Percentiles rank a stretch among this genome's conserved stretches.
phyloP scores from a whole-genome alignment of 1,284 basidiomycete species.

The Malassezia yamatoensis region DNA sequence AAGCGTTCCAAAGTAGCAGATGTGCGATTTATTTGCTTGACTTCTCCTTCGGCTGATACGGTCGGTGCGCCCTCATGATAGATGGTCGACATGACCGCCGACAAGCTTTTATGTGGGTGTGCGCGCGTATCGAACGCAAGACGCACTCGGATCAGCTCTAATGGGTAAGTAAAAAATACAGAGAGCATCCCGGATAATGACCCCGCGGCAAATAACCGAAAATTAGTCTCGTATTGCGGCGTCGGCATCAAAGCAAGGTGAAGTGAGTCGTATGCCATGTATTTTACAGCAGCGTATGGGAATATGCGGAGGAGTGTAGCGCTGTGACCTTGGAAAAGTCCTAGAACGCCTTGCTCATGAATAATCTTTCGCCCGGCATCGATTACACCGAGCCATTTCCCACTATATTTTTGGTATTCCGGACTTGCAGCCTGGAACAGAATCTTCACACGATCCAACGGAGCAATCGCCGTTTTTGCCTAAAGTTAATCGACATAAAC shows the following conservation, averaged over 20 bases:
- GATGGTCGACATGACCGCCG: conserved; percentile 35
- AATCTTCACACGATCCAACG: conserved; percentile 95
- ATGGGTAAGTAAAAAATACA: conserved; percentile 82
- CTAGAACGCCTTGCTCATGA: conserved; percentile 60
- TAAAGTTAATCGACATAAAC: conserved; percentile 49
- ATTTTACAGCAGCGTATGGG: conserved; percentile 95
- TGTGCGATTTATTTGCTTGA: conserved; percentile 18
- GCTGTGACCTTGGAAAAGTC: conserved; percentile 88
- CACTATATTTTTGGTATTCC: conserved; percentile 85
- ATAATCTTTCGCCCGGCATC: conserved; percentile 74
- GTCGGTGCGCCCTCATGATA: conserved; percentile 49
- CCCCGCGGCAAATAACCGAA: conserved; percentile 76
- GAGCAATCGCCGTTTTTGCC: conserved; percentile 95
- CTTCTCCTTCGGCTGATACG: conserved; percentile 55
- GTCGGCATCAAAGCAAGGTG: conserved; percentile 76
- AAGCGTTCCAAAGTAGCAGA: conserved; percentile 21
- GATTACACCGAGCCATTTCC: conserved; percentile 74
- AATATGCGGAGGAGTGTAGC: conserved; percentile 69
- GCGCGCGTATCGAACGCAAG: conserved; percentile 75
- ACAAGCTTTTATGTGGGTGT: conserved; percentile 32
- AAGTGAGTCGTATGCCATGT: conserved; percentile 88
- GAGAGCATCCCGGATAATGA: conserved; percentile 77
- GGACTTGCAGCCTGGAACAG: conserved; percentile 95
- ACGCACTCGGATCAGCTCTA: conserved; percentile 88
- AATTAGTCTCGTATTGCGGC: conserved; percentile 64